Evolutionary conservation across 345 rosid genomes (phyloP).

Genomic region (Salix suchowensis): DNA sequence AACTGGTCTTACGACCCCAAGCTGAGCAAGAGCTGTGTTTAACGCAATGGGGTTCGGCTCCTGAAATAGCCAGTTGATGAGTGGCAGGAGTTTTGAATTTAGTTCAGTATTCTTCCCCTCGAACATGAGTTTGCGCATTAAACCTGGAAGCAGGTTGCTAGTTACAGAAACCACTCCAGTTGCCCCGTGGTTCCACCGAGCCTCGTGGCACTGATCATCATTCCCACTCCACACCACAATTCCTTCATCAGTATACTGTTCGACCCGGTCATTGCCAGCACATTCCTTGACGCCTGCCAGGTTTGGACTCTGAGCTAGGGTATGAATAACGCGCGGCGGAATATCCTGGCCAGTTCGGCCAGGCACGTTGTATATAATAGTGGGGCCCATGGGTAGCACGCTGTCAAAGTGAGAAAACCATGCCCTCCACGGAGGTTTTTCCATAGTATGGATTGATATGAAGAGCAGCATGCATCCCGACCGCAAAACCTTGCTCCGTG

Average conservation of each 20-base stretch:
- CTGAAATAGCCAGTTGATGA: constrained; percentile 66
- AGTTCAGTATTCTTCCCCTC: constrained; percentile 53
- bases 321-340: constrained; percentile 51
- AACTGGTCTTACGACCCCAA: constrained; percentile 76
- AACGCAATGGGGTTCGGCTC: constrained; percentile 85
- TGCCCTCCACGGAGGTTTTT: constrained; percentile 75
- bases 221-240: constrained; percentile 85
- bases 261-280: constrained; percentile 60
- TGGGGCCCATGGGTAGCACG: constrained; percentile 80
- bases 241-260: constrained; percentile 54
- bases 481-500: constrained; percentile 84
- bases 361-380: constrained; percentile 79
- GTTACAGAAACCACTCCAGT: constrained; percentile 72
- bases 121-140: constrained; percentile 62
- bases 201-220: constrained; percentile 82
- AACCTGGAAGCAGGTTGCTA: constrained; percentile 69
- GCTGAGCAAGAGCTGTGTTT: constrained; percentile 83
- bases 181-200: constrained; percentile 72
- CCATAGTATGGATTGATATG: constrained; percentile 94
- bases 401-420: constrained; percentile 62
- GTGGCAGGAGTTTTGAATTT: constrained; percentile 61
- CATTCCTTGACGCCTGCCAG: constrained; percentile 81
- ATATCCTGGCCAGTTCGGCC: constrained; percentile 82
- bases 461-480: constrained; percentile 94
- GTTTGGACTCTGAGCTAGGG: constrained; percentile 53